Percentiles rank a stretch among this genome's conserved stretches.
phyloP scores from a whole-genome alignment of 495 filamentous ascomycete genomes.

The Pseudotulostoma volvatum region DNA sequence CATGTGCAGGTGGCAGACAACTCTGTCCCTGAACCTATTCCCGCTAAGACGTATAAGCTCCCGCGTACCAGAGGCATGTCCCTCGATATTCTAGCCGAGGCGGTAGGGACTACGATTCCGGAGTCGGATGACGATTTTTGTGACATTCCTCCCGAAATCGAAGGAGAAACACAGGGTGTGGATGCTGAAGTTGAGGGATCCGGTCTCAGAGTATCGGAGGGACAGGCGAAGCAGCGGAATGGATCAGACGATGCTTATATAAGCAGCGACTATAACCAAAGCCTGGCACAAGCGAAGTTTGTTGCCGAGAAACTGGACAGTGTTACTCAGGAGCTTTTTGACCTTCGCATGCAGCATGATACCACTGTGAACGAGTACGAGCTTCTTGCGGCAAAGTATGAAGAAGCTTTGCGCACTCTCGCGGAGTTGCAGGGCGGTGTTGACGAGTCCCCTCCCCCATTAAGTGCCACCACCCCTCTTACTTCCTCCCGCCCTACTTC shows the following conservation, averaged over 20 bases:
- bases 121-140: constrained; percentile 34
- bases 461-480: constrained; percentile 25
- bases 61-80: constrained; percentile 23
- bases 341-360: constrained; percentile 82
- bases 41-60: constrained; percentile 9
- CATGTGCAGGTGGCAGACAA: constrained; percentile 14
- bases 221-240: constrained; percentile 16
- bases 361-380: constrained; percentile 66
- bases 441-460: constrained; percentile 57
- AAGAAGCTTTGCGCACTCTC: constrained; percentile 67
- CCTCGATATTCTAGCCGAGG: constrained; percentile 32
- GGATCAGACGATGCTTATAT: constrained; percentile 9
- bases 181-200: constrained; percentile 6
- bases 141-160: constrained; percentile 36
- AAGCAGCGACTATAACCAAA: constrained; percentile 28
- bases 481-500: constrained; percentile 55
- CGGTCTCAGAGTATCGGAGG: constrained; percentile 20
- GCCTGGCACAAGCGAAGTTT: constrained; percentile 67
- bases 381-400: constrained; percentile 72
- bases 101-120: constrained; percentile 35
- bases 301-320: constrained; percentile 87
- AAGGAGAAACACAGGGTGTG: constrained; percentile 17
- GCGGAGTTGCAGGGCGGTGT: constrained; percentile 71
- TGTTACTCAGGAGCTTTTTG: constrained; percentile 82
- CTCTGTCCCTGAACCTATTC: not conserved